These are phyloP conservation scores for Lasiodiplodia citricola DNA, from an alignment of 2,329 filamentous ascomycete genomes.

Conservation along the genomic window DNA sequence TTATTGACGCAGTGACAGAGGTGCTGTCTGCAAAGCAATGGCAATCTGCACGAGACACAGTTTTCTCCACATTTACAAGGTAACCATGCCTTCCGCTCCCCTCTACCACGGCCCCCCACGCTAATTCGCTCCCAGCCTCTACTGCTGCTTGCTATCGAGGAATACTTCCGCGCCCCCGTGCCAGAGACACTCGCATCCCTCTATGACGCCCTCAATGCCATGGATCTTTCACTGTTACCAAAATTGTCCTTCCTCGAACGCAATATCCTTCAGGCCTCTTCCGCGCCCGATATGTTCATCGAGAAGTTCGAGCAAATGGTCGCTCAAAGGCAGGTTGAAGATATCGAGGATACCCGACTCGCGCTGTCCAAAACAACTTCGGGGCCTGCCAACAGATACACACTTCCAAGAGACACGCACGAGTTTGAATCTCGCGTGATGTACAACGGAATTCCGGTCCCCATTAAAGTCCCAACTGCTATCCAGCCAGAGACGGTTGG, in stretches of 20 bases:
- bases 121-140: conserved; percentile 66
- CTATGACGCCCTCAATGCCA: conserved; percentile 91
- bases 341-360: conserved; percentile 40
- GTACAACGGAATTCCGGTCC: conserved; percentile 96
- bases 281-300: conserved; percentile 94
- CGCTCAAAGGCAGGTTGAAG: conserved; percentile 76
- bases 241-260: conserved; percentile 82
- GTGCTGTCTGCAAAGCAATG: conserved; percentile 96
- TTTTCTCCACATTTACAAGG: conserved; percentile 98
- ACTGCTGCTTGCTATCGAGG: conserved; percentile 86
- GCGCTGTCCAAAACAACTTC: conserved; percentile 30
- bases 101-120: conserved; percentile 22
- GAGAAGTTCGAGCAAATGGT: conserved; percentile 98
- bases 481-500: conserved; percentile 95
- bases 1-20: conserved; percentile 57
- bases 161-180: conserved; percentile 93
- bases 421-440: conserved; percentile 95
- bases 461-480: conserved; percentile 93
- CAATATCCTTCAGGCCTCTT: conserved; percentile 84
- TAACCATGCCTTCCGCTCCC: conserved; percentile 38
- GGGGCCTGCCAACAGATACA: conserved; percentile 69
- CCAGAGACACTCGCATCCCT: conserved; percentile 86
- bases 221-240: conserved; percentile 95
- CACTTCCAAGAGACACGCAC: conserved; percentile 89
- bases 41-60: conserved; percentile 97